These are phyloP conservation scores for Paracamarosporium sp. DNA, from an alignment of 2,329 filamentous ascomycete species.

Conservation along the genomic window DNA sequence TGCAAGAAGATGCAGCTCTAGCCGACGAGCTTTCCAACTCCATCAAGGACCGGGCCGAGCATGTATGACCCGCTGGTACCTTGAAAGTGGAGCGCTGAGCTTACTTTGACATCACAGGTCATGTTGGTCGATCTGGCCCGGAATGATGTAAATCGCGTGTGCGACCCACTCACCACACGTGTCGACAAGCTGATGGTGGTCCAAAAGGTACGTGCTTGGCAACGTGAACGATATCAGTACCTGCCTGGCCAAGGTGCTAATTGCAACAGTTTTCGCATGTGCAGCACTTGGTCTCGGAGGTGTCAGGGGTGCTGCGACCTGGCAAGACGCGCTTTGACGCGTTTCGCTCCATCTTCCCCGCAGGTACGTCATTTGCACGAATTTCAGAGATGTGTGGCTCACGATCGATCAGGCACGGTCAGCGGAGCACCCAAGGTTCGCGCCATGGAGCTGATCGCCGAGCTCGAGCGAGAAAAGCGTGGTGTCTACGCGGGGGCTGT, in stretches of 20 bases:
- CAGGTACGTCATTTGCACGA: constrained; percentile 59
- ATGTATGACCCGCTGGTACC: constrained; percentile 28
- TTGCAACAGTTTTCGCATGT: constrained; percentile 81
- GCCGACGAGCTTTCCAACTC: constrained; percentile 78
- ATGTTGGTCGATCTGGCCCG: constrained; percentile 97
- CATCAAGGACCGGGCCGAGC: constrained; percentile 75
- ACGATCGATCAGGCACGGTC: constrained; percentile 65
- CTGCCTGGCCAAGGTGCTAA: constrained; percentile 7
- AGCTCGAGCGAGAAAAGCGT: constrained; percentile 91
- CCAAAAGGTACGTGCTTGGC: constrained; percentile 38
- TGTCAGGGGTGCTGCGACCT: constrained; percentile 84
- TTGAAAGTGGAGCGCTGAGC: constrained; percentile 65
- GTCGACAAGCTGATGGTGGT: constrained; percentile 91
- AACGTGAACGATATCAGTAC: neutral
- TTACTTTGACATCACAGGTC: constrained; percentile 66
- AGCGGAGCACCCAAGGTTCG: constrained; percentile 94
- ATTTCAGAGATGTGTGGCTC: constrained; percentile 11
- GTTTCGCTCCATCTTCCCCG: constrained; percentile 95
- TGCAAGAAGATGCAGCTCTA: constrained; percentile 80
- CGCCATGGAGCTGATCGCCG: constrained; percentile 96
- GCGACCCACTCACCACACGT: constrained; percentile 85
- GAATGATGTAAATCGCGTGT: constrained; percentile 96
- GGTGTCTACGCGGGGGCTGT: constrained; percentile 96
- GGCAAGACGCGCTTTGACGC: constrained; percentile 93
- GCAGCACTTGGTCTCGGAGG: constrained; percentile 95